Conservation (phyloP, 768 basidiomycete genomes). For the Hericium alpestre region DNA sequence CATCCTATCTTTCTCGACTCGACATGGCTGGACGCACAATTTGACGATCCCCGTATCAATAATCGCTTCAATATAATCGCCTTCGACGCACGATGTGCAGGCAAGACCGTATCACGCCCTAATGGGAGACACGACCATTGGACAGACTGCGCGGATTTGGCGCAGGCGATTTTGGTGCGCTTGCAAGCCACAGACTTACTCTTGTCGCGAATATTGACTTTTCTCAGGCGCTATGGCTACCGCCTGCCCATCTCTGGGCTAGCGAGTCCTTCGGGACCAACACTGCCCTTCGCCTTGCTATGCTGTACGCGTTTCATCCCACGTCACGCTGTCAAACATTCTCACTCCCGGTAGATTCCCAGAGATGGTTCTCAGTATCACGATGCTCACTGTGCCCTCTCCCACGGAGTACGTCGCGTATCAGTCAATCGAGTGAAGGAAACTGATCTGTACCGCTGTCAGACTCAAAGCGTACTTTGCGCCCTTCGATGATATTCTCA, state of each 20-base stretch:
- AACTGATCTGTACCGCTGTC: not conserved
- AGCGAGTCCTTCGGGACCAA: constrained; percentile 16
- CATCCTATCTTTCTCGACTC: constrained; percentile 19
- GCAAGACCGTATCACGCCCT: constrained; percentile 11
- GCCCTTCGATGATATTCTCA: not conserved
- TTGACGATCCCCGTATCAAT: constrained; percentile 17
- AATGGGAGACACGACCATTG: constrained; percentile 18
- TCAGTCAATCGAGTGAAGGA: not conserved
- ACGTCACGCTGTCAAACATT: not conserved
- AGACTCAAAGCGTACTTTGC: not conserved
- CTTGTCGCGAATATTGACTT: no score
- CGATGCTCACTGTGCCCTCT: constrained; percentile 7
- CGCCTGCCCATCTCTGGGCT: constrained; percentile 19
- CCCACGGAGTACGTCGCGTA: constrained; percentile 6
- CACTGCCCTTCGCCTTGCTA: constrained; percentile 15
- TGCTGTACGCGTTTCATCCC: constrained; percentile 4
- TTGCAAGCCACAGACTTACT: no score
- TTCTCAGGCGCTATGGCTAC: constrained; percentile 14
- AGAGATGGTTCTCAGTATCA: constrained; percentile 13
- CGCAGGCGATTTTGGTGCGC: constrained; percentile 14
- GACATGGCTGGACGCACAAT: constrained; percentile 17
- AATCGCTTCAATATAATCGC: constrained; percentile 18
- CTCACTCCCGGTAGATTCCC: constrained; percentile 7
- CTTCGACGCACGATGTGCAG: constrained; percentile 18
- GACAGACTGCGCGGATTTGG: constrained; percentile 20